A percentile compares a stretch with the other conserved stretches of the same genome.
Evolutionary conservation across 805 yeast species (phyloP).

Genomic region (Citeromyces nyonsensis): DNA sequence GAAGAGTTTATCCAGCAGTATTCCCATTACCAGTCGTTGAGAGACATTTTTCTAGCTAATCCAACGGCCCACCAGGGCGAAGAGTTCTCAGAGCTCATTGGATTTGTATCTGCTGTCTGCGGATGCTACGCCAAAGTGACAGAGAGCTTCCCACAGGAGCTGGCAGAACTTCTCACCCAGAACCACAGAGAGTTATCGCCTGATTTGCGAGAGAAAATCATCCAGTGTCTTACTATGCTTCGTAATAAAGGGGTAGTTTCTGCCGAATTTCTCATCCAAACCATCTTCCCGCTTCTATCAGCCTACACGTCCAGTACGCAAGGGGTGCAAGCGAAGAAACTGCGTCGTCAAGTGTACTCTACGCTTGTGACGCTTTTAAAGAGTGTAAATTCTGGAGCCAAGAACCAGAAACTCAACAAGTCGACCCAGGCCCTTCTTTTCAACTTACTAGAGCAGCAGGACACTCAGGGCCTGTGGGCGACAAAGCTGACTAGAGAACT

Average conservation of each 20-base stretch:
- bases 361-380: slow-evolving; percentile 69
- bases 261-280: slow-evolving; percentile 71
- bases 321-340: slow-evolving; percentile 67
- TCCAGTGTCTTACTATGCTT: slow-evolving; percentile 79
- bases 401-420: slow-evolving; percentile 78
- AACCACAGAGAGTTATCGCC: slow-evolving; percentile 74
- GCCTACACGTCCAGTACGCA: slow-evolving; percentile 29
- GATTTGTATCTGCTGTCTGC: slow-evolving; percentile 87
- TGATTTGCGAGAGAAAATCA: slow-evolving; percentile 83
- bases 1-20: slow-evolving; percentile 92
- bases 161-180: slow-evolving; percentile 48
- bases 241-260: slow-evolving; percentile 71
- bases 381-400: slow-evolving; percentile 74
- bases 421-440: slow-evolving; percentile 87
- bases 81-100: slow-evolving; percentile 71
- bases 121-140: slow-evolving; percentile 85
- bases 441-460: slow-evolving; percentile 69
- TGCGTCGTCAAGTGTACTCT: slow-evolving; percentile 71
- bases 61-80: slow-evolving; percentile 45
- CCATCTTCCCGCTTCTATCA: slow-evolving; percentile 71
- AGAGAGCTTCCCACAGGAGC: slow-evolving; percentile 66
- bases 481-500: slow-evolving; percentile 87
- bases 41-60: slow-evolving; percentile 68
- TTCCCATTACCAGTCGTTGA: slow-evolving; percentile 78
- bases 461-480: slow-evolving; percentile 82